Conservation (phyloP, 2,329 filamentous ascomycete species). For the Zalaria sp. region DNA sequence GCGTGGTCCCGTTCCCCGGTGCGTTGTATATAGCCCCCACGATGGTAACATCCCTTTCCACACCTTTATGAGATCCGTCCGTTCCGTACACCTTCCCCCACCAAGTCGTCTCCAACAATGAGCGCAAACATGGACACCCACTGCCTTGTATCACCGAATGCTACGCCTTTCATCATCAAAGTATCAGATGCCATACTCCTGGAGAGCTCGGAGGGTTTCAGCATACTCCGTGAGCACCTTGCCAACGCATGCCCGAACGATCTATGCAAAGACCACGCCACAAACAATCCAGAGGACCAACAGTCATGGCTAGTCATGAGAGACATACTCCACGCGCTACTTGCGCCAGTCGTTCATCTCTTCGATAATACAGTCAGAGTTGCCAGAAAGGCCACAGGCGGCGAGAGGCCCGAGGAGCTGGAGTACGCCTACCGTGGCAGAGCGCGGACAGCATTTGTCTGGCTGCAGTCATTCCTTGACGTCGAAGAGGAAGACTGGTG, state of each 20-base stretch:
- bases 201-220: slow-evolving; percentile 26
- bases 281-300: slow-evolving; percentile 17
- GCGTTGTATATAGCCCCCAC: too few relatives aligned
- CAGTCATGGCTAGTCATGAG: slow-evolving; percentile 38
- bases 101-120: too few relatives aligned
- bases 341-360: slow-evolving; percentile 43
- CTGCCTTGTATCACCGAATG: slow-evolving; percentile 10
- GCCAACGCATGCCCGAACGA: slow-evolving; percentile 23
- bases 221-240: slow-evolving; percentile 27
- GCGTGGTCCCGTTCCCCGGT: too few relatives aligned
- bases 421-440: slow-evolving; percentile 44
- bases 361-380: slow-evolving; percentile 40
- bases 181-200: slow-evolving; percentile 26
- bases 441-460: slow-evolving; percentile 42
- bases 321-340: slow-evolving; percentile 43
- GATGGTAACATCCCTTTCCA: too few relatives aligned
- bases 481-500: slow-evolving; percentile 44
- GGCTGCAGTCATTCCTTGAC: slow-evolving; percentile 43
- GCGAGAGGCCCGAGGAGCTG: slow-evolving; percentile 34
- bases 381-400: slow-evolving; percentile 35
- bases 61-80: too few relatives aligned
- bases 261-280: slow-evolving; percentile 28
- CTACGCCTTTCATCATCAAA: slow-evolving; percentile 28
- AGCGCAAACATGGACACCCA: background rate
- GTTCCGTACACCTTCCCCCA: too few relatives aligned